phyloP scores from a whole-genome alignment of 1,139 yeast genomes.

The Yamadazyma blattariae region DNA sequence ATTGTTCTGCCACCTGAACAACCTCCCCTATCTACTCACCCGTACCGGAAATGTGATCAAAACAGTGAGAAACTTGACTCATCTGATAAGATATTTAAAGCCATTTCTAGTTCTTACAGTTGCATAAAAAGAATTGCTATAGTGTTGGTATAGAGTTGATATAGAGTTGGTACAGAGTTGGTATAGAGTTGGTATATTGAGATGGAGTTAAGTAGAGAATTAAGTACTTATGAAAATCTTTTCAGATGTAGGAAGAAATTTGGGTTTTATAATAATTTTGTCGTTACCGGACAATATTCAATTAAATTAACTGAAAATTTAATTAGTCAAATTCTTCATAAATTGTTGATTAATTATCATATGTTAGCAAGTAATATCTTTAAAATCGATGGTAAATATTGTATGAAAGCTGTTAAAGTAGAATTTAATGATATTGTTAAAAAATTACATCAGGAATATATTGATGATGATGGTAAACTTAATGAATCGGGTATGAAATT shows the following conservation, averaged over 20 bases:
- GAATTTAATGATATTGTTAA: conserved; percentile 25
- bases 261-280: conserved; percentile 31
- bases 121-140: no score
- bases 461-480: conserved; percentile 10
- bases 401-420: conserved; percentile 24
- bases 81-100: no score
- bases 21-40: background rate
- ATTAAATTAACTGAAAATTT: conserved; percentile 17
- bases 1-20: no score
- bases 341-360: conserved; percentile 33
- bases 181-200: no score
- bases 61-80: background rate
- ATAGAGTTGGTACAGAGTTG: no score
- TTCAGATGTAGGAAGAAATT: conserved; percentile 32
- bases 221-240: conserved; percentile 35
- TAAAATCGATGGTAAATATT: conserved; percentile 10
- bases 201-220: no score
- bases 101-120: no score
- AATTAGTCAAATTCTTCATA: conserved; percentile 29
- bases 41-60: background rate
- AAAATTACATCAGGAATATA: conserved; percentile 7
- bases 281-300: conserved; percentile 33
- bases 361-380: conserved; percentile 33
- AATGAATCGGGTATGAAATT: conserved; percentile 28
- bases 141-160: no score